Evolutionary conservation across 2,329 filamentous ascomycete genomes (phyloP).

Genomic region (Paraconiothyrium sp.): DNA sequence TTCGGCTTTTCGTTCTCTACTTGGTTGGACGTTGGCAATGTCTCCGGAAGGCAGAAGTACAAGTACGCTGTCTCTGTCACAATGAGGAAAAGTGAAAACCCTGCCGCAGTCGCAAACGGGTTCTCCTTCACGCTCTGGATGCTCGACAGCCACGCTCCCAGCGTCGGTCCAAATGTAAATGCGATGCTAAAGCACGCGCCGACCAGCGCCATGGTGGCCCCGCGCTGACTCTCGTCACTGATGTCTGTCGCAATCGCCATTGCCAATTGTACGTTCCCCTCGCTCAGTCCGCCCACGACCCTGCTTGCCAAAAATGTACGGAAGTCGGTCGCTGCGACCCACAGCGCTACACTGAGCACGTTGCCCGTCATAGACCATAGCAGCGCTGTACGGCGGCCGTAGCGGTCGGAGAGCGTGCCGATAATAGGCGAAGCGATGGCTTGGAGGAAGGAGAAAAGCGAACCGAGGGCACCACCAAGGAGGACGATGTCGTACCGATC

Average conservation of each 20-base stretch:
- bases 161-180: slow-evolving; percentile 93
- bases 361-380: slow-evolving; percentile 94
- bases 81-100: slow-evolving; percentile 85
- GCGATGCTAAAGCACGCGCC: slow-evolving; percentile 97
- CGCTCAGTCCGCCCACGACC: slow-evolving; percentile 89
- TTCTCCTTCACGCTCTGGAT: slow-evolving; percentile 83
- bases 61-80: slow-evolving; percentile 88
- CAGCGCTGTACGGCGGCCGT: slow-evolving; percentile 87
- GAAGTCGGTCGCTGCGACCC: slow-evolving; percentile 94
- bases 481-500: slow-evolving; percentile 97
- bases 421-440: slow-evolving; percentile 93
- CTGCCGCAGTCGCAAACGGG: slow-evolving; percentile 91
- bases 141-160: slow-evolving; percentile 85
- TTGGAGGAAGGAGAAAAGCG: slow-evolving; percentile 91
- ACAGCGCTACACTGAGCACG: slow-evolving; percentile 89
- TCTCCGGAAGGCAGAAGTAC: slow-evolving; percentile 87
- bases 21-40: slow-evolving; percentile 66
- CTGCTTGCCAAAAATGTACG: slow-evolving; percentile 94
- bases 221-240: slow-evolving; percentile 82
- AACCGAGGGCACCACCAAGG: slow-evolving; percentile 90
- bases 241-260: slow-evolving; percentile 97
- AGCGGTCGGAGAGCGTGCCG: slow-evolving; percentile 83
- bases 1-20: slow-evolving; percentile 31
- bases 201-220: slow-evolving; percentile 94
- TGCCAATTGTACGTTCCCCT: slow-evolving; percentile 96